Evolutionary conservation across 2,329 filamentous ascomycete species (phyloP).

Genomic region (Botryotinia globosa): DNA sequence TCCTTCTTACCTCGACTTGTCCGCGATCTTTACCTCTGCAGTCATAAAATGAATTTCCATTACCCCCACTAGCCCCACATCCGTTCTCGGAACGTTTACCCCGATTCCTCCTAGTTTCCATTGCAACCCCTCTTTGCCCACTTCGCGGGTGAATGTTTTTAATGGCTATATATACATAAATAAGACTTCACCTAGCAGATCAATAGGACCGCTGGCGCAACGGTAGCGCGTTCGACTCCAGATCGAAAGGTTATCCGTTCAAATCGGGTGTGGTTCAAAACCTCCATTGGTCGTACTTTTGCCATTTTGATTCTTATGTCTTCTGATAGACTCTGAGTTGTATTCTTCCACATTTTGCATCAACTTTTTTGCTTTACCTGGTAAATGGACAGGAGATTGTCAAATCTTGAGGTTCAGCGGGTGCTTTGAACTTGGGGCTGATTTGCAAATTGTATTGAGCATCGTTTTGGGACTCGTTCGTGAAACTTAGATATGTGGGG

Average conservation of each 20-base stretch:
- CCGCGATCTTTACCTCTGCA: not conserved
- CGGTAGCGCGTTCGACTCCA: constrained; percentile 36
- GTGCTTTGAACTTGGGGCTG: not conserved
- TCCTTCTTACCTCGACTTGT: not conserved
- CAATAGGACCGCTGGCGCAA: constrained; percentile 27
- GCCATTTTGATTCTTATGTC: too few species aligned
- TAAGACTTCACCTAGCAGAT: fast-evolving
- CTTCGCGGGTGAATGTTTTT: not conserved
- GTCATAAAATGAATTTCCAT: not conserved
- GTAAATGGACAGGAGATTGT: too few species aligned
- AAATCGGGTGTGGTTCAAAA: constrained; percentile 36
- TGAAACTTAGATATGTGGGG: not conserved
- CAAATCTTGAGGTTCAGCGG: not conserved
- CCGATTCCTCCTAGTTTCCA: not conserved
- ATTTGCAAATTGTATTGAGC: not conserved
- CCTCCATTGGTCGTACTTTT: constrained; percentile 16
- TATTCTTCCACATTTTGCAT: not conserved
- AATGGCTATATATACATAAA: not conserved
- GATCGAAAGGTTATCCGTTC: constrained; percentile 39
- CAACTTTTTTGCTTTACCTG: not conserved
- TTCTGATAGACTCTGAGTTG: not conserved
- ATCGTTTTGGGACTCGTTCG: not conserved
- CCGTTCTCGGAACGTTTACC: not conserved
- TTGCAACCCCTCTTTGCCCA: not conserved
- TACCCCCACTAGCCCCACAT: constrained; percentile 10